Evolutionary conservation across 495 filamentous ascomycete genomes (phyloP).

Genomic region (Lepraria neglecta): DNA sequence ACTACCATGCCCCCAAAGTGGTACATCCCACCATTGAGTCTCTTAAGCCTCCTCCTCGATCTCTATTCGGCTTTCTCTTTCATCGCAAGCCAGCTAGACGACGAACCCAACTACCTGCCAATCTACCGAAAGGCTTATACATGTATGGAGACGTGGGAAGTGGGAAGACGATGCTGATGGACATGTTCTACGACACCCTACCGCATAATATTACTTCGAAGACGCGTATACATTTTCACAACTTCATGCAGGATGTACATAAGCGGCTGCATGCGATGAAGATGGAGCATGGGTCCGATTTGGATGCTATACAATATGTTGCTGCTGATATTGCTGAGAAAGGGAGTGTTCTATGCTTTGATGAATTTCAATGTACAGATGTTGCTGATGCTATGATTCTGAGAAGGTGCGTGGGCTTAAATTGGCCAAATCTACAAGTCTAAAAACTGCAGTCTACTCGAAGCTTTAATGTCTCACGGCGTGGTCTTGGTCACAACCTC

Average conservation of each 20-base stretch:
- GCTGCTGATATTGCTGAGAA: constrained; percentile 85
- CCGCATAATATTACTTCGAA: constrained; percentile 73
- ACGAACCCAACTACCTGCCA: constrained; percentile 53
- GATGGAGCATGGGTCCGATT: constrained; percentile 78
- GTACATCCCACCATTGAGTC: constrained; percentile 71
- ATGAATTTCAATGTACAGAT: constrained; percentile 98
- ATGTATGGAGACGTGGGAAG: constrained; percentile 96
- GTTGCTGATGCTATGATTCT: constrained; percentile 99
- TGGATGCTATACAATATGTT: constrained; percentile 88
- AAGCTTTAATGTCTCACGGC: constrained; percentile 90
- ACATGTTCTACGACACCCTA: constrained; percentile 93
- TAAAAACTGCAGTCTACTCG: constrained; percentile 58
- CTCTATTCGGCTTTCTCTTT: constrained; percentile 70
- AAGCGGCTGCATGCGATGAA: constrained; percentile 84
- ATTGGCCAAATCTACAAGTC: constrained; percentile 6
- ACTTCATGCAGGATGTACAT: constrained; percentile 99
- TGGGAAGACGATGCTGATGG: constrained; percentile 99
- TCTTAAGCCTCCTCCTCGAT: constrained; percentile 44
- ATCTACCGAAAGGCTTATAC: constrained; percentile 83
- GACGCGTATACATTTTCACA: constrained; percentile 97
- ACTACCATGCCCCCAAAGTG: constrained; percentile 66
- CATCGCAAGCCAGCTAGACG: constrained; percentile 38
- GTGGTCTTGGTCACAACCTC: constrained; percentile 92
- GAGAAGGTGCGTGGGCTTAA: constrained; percentile 46
- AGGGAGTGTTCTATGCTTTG: constrained; percentile 86